Conservation (phyloP, 768 basidiomycete genomes). For the Collybia sp. region DNA sequence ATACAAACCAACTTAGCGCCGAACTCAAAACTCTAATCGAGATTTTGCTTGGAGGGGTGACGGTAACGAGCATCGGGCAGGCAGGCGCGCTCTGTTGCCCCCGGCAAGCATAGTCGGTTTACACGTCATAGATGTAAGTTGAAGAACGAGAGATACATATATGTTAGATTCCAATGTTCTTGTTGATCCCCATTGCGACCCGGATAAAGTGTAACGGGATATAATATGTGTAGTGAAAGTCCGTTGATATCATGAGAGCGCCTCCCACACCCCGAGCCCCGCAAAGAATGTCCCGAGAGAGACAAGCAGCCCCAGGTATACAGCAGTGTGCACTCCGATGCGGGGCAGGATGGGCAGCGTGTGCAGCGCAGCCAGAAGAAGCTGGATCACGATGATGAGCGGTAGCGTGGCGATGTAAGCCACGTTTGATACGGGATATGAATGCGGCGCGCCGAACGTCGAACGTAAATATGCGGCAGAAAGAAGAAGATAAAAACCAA, state of each 20-base stretch:
- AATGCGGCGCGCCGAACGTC: slow-evolving; percentile 31
- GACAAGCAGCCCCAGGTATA: slow-evolving; percentile 64
- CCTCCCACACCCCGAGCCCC: slow-evolving; percentile 72
- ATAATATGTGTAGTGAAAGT: too few relatives aligned
- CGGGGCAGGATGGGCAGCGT: slow-evolving; percentile 63
- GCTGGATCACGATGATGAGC: slow-evolving; percentile 42
- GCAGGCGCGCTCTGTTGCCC: too few relatives aligned
- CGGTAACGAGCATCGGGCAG: too few relatives aligned
- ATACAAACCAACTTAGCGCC: too few relatives aligned
- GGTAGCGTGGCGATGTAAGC: slow-evolving; percentile 36
- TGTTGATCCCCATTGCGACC: too few relatives aligned
- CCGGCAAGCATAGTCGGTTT: too few relatives aligned
- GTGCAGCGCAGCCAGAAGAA: slow-evolving; percentile 57
- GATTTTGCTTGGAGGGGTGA: too few relatives aligned
- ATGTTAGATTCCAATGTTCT: too few relatives aligned
- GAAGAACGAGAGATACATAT: too few relatives aligned
- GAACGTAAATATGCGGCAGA: slow-evolving; percentile 60
- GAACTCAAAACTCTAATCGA: too few relatives aligned
- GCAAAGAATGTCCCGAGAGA: slow-evolving; percentile 68
- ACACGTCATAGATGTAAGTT: too few relatives aligned
- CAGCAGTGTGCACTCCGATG: slow-evolving; percentile 73
- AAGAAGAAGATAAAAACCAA: slow-evolving; percentile 62
- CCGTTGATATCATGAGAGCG: slow-evolving; percentile 33
- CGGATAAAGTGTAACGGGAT: too few relatives aligned
- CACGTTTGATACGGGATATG: slow-evolving; percentile 21